phyloP scores from a whole-genome alignment of 495 filamentous ascomycete species.

The Pseudoneurospora amorphoporcata region DNA sequence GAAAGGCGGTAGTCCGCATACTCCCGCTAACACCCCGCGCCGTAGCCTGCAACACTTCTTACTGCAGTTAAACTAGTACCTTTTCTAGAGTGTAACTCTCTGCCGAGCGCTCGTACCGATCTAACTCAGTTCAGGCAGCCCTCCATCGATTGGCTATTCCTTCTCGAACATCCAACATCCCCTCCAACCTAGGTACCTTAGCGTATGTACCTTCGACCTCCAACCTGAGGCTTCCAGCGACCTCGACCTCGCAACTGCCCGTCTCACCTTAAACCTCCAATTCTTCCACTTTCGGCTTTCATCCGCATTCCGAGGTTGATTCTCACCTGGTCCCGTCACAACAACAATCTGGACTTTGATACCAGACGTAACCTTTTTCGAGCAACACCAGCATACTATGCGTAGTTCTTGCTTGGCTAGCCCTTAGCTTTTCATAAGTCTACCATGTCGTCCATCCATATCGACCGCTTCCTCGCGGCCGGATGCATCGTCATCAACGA shows the following conservation, averaged over 20 bases:
- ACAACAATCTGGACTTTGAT: background rate
- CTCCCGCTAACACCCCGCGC: background rate
- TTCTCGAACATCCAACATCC: background rate
- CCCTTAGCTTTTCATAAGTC: background rate
- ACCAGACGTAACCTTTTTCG: background rate
- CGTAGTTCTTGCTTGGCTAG: background rate
- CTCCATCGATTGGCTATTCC: background rate
- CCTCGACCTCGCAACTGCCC: background rate
- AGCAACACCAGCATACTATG: background rate
- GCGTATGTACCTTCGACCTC: conserved; percentile 11
- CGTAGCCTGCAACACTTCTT: background rate
- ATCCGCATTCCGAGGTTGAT: background rate
- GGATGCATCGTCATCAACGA: conserved; percentile 25
- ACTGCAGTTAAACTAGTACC: background rate
- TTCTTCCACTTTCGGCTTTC: background rate
- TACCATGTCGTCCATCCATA: background rate
- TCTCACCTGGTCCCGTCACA: background rate
- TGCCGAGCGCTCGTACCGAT: background rate
- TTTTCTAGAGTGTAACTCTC: background rate
- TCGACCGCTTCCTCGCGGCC: conserved; percentile 21
- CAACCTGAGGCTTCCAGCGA: conserved; percentile 13
- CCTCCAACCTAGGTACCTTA: background rate
- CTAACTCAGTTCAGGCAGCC: background rate
- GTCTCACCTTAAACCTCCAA: background rate
- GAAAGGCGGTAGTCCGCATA: background rate